Conservation (phyloP, 352 stramenopile species). For the Pythium aristosporum region DNA sequence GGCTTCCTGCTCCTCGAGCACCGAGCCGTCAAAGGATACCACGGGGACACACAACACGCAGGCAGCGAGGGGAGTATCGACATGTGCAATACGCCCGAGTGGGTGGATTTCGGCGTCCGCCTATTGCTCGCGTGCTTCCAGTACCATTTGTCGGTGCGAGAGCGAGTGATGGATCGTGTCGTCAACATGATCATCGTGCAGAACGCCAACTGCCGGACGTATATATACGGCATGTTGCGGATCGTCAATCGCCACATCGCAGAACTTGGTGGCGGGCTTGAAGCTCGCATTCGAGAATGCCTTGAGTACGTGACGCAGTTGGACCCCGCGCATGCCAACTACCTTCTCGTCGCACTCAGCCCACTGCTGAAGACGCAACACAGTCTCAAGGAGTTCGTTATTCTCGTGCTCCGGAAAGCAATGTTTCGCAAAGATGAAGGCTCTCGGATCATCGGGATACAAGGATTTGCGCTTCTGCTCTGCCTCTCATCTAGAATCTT, state of each 20-base stretch:
- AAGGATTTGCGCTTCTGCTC: conserved; percentile 42
- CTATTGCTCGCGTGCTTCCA: conserved; percentile 50
- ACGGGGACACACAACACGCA: background rate
- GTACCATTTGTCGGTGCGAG: conserved; percentile 31
- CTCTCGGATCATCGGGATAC: conserved; percentile 49
- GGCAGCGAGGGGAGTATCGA: background rate
- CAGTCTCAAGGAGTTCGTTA: conserved; percentile 44
- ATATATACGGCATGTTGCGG: conserved; percentile 36
- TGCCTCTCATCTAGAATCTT: conserved; percentile 44
- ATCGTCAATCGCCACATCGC: conserved; percentile 43
- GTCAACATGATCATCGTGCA: conserved; percentile 52
- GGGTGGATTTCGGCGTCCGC: conserved; percentile 43
- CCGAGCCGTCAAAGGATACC: conserved; percentile 25
- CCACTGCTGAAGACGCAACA: conserved; percentile 39
- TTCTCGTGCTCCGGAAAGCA: conserved; percentile 57
- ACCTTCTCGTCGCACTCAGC: conserved; percentile 37
- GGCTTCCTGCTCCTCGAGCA: conserved; percentile 36
- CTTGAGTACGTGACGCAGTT: conserved; percentile 57
- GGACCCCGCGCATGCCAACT: conserved; percentile 25
- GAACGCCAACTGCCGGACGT: conserved; percentile 24
- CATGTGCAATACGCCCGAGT: conserved; percentile 13
- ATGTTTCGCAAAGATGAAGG: conserved; percentile 61
- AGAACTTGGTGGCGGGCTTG: conserved; percentile 36
- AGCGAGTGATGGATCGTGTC: conserved; percentile 39
- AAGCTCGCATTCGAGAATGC: conserved; percentile 40